These are phyloP conservation scores for Dipodascus geniculatus DNA, from an alignment of 805 yeast genomes.

Conservation along the genomic window DNA sequence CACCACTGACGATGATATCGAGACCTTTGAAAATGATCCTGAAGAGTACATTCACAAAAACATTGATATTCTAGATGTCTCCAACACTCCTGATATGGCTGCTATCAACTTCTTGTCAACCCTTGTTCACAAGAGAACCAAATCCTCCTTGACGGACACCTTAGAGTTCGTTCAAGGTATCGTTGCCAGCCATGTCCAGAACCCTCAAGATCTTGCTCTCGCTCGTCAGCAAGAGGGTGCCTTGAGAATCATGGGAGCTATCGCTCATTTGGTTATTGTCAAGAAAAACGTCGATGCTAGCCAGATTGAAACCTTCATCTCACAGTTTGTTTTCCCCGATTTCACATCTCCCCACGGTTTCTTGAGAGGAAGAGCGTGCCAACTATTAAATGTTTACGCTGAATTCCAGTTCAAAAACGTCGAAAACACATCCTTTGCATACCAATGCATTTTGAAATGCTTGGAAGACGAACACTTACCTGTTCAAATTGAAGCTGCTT, in stretches of 20 bases:
- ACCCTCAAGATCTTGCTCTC: constrained; percentile 24
- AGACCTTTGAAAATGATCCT: constrained; percentile 75
- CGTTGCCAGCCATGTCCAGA: constrained; percentile 25
- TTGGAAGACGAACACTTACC: constrained; percentile 49
- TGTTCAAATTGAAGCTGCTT: constrained; percentile 70
- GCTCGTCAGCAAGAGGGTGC: constrained; percentile 70
- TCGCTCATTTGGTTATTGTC: constrained; percentile 42
- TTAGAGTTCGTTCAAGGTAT: constrained; percentile 47
- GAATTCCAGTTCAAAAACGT: constrained; percentile 46
- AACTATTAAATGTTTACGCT: constrained; percentile 44
- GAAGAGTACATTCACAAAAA: constrained; percentile 72
- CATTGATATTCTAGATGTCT: constrained; percentile 51
- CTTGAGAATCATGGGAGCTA: constrained; percentile 63
- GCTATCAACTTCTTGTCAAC: constrained; percentile 64
- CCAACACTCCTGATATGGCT: constrained; percentile 61
- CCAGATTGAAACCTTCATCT: constrained; percentile 61
- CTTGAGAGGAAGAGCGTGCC: constrained; percentile 51
- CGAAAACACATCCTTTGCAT: constrained; percentile 54
- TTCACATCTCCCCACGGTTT: constrained; percentile 50
- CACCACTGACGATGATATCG: constrained; percentile 55
- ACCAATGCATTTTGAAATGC: constrained; percentile 26
- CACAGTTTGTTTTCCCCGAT: constrained; percentile 57
- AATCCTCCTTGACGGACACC: constrained; percentile 29
- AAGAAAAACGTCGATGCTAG: constrained; percentile 44
- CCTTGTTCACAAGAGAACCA: constrained; percentile 54